Base-by-base conservation (phyloP, 257 asterid genomes). In the Dorcoceras hygrometricum region DNA sequence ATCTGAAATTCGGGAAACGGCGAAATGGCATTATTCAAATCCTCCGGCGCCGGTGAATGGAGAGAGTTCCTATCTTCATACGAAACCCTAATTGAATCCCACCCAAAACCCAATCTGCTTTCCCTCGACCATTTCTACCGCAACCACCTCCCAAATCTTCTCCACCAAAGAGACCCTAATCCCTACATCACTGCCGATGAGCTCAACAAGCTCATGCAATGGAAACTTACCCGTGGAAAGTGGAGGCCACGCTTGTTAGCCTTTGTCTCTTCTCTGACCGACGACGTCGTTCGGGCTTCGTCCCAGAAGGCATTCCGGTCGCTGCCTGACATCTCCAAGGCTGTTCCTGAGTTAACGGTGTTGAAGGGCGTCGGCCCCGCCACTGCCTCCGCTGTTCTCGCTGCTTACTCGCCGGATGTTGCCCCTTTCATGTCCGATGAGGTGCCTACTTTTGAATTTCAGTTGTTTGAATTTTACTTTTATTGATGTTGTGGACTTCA, bases 351-450 rank as follows among this genome's bases (percentile, higher is more conserved):
- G 73, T 75, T 92, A 23, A 83, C 90, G n/a, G 91, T 76, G 10
- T 20, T 92, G 71, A 92, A 92, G 73, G 98, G 98, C 32, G 88
- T 92, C 10, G 98, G 98, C 0, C 95, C 98, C 56, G 98, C 98
- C 65, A 92, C 97, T 31, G 97, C 98, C 29, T 92, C 98, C 5
- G 97, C 97, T 14, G 78, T 89, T 23, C 91, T 92, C 54, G 93
- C 98, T 4, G 98, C 93, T 50, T 87, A 81, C 32, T 79, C 96
- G 32, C 98, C 97, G 23, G 84, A 86, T n/a, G 58, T 83, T 61
- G 92, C 88, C 29, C 95, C 97, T 1, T 91, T 91, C 80, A 91
- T 91, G 96, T 91, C 97, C 62, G 97, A 91, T 69, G 95, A 91
- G 90, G 97, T 85, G 46, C 27, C 43, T 14, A 16, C 4, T 36